Conservation (phyloP, 202 grass and related monocot genomes). For the Tripidium arundinaceum region DNA sequence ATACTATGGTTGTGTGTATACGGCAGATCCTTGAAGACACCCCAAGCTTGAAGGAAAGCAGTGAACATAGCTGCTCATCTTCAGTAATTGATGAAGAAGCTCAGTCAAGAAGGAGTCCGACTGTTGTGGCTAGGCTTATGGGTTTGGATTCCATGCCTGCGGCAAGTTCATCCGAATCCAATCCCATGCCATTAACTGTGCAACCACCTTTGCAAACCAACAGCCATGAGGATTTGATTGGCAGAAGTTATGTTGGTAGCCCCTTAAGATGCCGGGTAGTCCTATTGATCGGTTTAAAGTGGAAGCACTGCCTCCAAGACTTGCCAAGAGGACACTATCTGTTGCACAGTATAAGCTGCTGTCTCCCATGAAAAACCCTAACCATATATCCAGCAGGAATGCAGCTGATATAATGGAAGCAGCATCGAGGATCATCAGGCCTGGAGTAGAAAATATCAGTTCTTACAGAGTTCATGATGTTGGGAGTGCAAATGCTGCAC, state of each 20-base stretch:
- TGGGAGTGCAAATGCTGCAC: slow-evolving; percentile 31
- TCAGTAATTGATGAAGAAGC: slow-evolving; percentile 64
- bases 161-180: slow-evolving; percentile 42
- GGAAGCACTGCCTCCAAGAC: slow-evolving; percentile 56
- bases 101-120: slow-evolving; percentile 45
- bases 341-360: slow-evolving; percentile 61
- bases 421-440: slow-evolving; percentile 68
- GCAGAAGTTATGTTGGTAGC: slow-evolving; percentile 40
- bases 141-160: slow-evolving; percentile 88
- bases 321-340: slow-evolving; percentile 51
- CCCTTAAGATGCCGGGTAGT: slow-evolving; percentile 79
- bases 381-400: slow-evolving; percentile 58
- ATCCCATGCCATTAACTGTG: slow-evolving; percentile 32
- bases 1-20: slow-evolving; percentile 21
- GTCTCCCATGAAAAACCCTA: slow-evolving; percentile 61
- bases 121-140: slow-evolving; percentile 92
- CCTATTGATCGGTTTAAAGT: slow-evolving; percentile 79
- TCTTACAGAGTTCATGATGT: slow-evolving; percentile 27
- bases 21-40: slow-evolving; percentile 56
- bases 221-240: slow-evolving; percentile 28
- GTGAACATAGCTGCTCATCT: slow-evolving; percentile 61
- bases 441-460: slow-evolving; percentile 43
- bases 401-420: slow-evolving; percentile 83
- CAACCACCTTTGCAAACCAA: slow-evolving; percentile 22
- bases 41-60: slow-evolving; percentile 53